Evolutionary conservation across 441 rosid species (phyloP), one percentile per base, ranked within the genome.

Genomic region (Theobroma grandiflorum): DNA sequence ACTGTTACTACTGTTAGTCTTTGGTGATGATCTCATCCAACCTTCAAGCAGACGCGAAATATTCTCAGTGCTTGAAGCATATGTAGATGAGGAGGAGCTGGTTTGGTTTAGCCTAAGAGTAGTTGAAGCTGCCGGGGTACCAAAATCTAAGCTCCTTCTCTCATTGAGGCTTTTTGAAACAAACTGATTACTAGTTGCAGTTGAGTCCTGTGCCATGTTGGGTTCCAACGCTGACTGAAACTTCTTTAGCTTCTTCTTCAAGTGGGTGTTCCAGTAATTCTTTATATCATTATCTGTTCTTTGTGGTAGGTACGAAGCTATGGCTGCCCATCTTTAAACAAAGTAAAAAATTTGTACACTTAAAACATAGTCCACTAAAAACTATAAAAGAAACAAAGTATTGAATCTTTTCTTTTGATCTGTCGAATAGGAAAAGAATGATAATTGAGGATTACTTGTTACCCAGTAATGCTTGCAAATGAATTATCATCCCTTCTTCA

Each of bases 201-300:
- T 47, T 16, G 89, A 6, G 37, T 85, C 78, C 74, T 80, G 82
- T 66, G 89, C 52, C 72, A 78, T 76, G 80, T 79, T 12, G 83
- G 82, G 83, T 26, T 87, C 88, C 67, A 82, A 77, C 74, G 87
- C 73, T 68, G 94, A 85, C 37, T 86, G 91, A 78, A 89, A 85
- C 78, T 90, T 93, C 84, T 91, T 91, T 4, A 95, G 94, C 85
- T 95, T 95, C 88, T 96, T 96, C 96, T 96, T 96, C 86, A 96
- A 82, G 85, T 96, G 98, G 26, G 98, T 96, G 88, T 96, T 96
- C 98, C 98, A 96, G 79, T 96, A 96, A 85, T 96, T 96, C 89
- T 96, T 96, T 80, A 96, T 95, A 71, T 96, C 99, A 69, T 96
- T 96, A 62, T 96, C 99, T 58, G 99, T 96, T 85, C 99, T 88